Evolutionary conservation across 805 yeast species (phyloP), one percentile per base, ranked within the genome.

Genomic region (Priceomyces carsonii): DNA sequence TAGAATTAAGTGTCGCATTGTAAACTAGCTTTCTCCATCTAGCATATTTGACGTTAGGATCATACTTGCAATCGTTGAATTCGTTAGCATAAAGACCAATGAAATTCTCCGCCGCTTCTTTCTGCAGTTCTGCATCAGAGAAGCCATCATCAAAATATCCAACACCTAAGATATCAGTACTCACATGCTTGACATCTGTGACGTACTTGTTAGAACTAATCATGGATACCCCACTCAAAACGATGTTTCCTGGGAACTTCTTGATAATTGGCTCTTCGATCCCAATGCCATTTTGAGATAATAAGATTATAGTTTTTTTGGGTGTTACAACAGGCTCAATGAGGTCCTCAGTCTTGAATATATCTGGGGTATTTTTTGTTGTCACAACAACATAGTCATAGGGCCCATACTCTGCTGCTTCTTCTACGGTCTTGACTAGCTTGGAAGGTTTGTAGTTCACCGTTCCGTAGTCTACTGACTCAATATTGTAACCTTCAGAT

Each of bases 21-120:
- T 83, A 84, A 9, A 85, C 70, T 42, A 85, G 67, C 54, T 85
- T 85, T 38, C 70, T 62, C 78, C 85, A 82, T 45, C 95, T 66
- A 2, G 61, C 50, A 32, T 41, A 44, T 13, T 48, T 40, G 3
- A 53, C 59, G 28, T 55, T 45, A 9, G 40, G 33, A 36, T 64
- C 67, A 18, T 43, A 9, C 3, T 29, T 32, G 13, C 53, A 49
- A 17, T 32, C 21, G 41, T 63, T 64, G 29, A 38, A 30, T 6
- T 40, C 52, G 18, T 56, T 50, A 16, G 51, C 49, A 18, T 50
- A 54, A 29, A 43, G 45, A 33, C 24, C 44, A 47, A 45, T 51
- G 46, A 40, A 63, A 32, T 18, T 36, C 12, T 45, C 43, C 4
- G 47, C 66, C 26, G 3, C 47, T 13, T 59, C 51, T 35, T 62